phyloP scores from a whole-genome alignment of 1,284 basidiomycete genomes.

The Irpex sp. region DNA sequence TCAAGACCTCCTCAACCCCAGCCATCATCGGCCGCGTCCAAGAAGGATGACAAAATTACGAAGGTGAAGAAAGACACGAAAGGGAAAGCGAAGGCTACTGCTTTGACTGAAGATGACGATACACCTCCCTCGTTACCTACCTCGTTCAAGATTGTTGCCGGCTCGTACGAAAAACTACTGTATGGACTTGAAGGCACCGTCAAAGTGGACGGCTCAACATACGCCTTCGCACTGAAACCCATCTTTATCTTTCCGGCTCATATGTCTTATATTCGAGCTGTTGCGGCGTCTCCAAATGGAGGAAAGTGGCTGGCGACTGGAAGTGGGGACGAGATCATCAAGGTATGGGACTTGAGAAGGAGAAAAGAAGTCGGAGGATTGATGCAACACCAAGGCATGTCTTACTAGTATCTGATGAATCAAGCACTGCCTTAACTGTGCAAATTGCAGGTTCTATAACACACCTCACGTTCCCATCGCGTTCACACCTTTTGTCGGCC shows the following conservation, averaged over 20 bases:
- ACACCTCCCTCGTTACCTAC: conserved; percentile 29
- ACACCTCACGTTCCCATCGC: conserved; percentile 82
- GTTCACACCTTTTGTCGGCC: conserved; percentile 85
- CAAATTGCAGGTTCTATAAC: conserved; percentile 78
- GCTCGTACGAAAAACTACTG: conserved; percentile 93
- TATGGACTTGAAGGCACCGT: conserved; percentile 84
- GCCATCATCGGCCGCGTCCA: neutral
- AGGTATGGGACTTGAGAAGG: conserved; percentile 94
- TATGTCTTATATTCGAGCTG: conserved; percentile 87
- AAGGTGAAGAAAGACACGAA: conserved; percentile 9
- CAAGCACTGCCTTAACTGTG: conserved; percentile 14
- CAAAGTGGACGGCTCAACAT: conserved; percentile 31
- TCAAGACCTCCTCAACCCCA: conserved; percentile 5
- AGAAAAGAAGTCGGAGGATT: conserved; percentile 91
- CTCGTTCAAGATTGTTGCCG: conserved; percentile 84
- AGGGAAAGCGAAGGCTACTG: conserved; percentile 15
- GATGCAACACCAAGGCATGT: conserved; percentile 87
- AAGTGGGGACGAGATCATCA: conserved; percentile 92
- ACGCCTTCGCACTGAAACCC: conserved; percentile 62
- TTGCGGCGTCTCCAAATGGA: conserved; percentile 80
- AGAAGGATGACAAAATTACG: neutral
- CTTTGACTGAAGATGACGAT: conserved; percentile 13
- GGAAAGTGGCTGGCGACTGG: conserved; percentile 97
- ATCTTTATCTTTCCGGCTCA: conserved; percentile 97
- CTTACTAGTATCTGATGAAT: neutral